A percentile compares a stretch with the other conserved stretches of the same genome.
These are phyloP conservation scores for Lactifluus pinguis DNA, from an alignment of 768 basidiomycete species.

Conservation along the genomic window DNA sequence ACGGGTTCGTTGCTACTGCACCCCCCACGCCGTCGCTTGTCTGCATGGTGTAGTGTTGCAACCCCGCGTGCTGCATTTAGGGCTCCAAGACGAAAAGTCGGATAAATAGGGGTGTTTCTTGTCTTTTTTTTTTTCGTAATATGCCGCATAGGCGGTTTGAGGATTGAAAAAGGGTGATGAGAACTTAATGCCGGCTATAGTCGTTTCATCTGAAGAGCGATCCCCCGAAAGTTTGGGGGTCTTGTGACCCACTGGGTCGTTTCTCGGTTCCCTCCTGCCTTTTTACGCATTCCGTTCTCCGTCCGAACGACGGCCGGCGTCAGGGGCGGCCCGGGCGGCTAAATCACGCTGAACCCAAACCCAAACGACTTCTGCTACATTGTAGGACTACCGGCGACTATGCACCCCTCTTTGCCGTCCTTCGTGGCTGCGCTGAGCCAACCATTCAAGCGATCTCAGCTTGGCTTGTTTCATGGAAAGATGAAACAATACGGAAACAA, in stretches of 20 bases:
- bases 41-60: background rate
- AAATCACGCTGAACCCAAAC: background rate
- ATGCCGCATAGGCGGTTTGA: background rate
- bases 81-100: background rate
- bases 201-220: background rate
- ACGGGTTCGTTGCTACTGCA: background rate
- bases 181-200: conserved; percentile 2
- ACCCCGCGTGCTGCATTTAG: background rate
- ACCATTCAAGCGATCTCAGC: conserved; percentile 73
- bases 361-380: background rate
- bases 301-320: background rate
- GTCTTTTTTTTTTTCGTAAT: background rate
- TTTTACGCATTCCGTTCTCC: background rate
- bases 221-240: background rate
- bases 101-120: background rate
- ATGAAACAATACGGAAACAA: conserved; percentile 78
- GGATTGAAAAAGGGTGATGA: background rate
- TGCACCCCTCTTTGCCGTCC: conserved; percentile 29
- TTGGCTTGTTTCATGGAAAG: conserved; percentile 78
- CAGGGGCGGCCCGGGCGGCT: background rate
- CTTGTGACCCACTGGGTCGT: background rate
- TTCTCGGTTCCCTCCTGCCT: conserved; percentile 9
- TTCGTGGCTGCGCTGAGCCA: conserved; percentile 35
- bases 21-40: background rate
- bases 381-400: conserved; percentile 9